Evolutionary conservation across 2,329 filamentous ascomycete species (phyloP).

Genomic region (Colletotrichum nymphaeae): DNA sequence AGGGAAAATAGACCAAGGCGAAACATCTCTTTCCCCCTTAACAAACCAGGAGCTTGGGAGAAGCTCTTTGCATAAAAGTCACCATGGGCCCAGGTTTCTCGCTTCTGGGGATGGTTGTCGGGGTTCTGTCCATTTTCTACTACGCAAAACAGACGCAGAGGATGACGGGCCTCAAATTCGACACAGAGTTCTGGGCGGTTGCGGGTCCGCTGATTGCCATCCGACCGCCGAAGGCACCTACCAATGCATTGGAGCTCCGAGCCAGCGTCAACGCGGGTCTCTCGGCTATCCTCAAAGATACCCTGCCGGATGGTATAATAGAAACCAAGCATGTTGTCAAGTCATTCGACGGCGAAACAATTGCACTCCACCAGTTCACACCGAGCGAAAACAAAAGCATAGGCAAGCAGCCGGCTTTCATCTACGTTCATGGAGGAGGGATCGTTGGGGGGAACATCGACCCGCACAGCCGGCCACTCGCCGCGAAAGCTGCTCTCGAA

Average conservation of each 20-base stretch:
- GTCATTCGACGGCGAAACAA: slow-evolving; percentile 19
- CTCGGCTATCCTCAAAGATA: not conserved
- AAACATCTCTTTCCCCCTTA: not conserved
- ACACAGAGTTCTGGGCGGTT: slow-evolving; percentile 24
- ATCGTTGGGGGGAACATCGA: slow-evolving; percentile 47
- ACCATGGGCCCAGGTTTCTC: not conserved
- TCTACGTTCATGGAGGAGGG: slow-evolving; percentile 58
- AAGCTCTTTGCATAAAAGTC: not conserved
- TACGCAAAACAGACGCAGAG: not conserved
- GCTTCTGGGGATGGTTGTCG: not conserved
- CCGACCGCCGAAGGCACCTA: slow-evolving; percentile 9
- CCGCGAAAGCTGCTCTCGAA: slow-evolving; percentile 23
- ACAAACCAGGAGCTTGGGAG: not conserved
- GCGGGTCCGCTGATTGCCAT: slow-evolving; percentile 22
- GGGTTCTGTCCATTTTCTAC: not conserved
- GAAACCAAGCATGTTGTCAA: slow-evolving; percentile 15
- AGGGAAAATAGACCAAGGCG: not conserved
- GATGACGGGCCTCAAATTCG: slow-evolving; percentile 24
- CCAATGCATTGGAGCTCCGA: slow-evolving; percentile 11
- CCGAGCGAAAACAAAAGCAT: not conserved
- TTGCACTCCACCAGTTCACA: slow-evolving; percentile 23
- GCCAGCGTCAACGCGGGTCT: not conserved
- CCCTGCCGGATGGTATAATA: not conserved
- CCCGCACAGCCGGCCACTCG: slow-evolving; percentile 34
- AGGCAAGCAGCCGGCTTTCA: slow-evolving; percentile 43